Evolutionary conservation across 805 yeast species (phyloP).

Genomic region (Candida pseudoglaebosa): DNA sequence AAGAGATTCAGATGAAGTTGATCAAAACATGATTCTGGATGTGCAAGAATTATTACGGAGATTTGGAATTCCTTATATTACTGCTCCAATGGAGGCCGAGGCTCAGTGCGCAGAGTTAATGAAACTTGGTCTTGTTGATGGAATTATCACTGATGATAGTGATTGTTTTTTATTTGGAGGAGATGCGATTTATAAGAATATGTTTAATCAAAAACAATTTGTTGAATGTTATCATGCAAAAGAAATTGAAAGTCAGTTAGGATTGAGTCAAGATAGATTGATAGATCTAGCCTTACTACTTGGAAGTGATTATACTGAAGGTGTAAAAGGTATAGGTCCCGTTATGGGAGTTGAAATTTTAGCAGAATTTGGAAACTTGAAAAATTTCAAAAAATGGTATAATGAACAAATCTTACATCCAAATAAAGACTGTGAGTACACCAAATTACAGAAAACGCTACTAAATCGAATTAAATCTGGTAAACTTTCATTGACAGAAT

Average conservation of each 20-base stretch:
- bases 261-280: constrained; percentile 58
- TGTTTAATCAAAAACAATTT: constrained; percentile 89
- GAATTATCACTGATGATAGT: constrained; percentile 94
- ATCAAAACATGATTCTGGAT: constrained; percentile 79
- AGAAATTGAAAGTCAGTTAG: constrained; percentile 60
- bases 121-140: constrained; percentile 76
- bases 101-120: constrained; percentile 91
- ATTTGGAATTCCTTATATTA: constrained; percentile 91
- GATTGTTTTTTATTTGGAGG: constrained; percentile 96
- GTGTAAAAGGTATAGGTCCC: constrained; percentile 90
- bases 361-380: constrained; percentile 67
- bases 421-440: constrained; percentile 36
- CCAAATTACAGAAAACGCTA: constrained; percentile 54
- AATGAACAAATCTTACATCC: constrained; percentile 33
- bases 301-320: constrained; percentile 95
- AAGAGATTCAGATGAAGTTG: constrained; percentile 90
- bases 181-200: constrained; percentile 73
- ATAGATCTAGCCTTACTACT: constrained; percentile 79
- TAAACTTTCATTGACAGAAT: constrained; percentile 52
- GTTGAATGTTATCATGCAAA: constrained; percentile 75
- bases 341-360: constrained; percentile 86
- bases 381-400: constrained; percentile 52
- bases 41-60: constrained; percentile 82
- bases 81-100: constrained; percentile 99
- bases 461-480: constrained; percentile 50